A percentile compares a stretch with the other conserved stretches of the same genome.
Evolutionary conservation across 768 basidiomycete species (phyloP).

Genomic region (Phylloporus arenicola): DNA sequence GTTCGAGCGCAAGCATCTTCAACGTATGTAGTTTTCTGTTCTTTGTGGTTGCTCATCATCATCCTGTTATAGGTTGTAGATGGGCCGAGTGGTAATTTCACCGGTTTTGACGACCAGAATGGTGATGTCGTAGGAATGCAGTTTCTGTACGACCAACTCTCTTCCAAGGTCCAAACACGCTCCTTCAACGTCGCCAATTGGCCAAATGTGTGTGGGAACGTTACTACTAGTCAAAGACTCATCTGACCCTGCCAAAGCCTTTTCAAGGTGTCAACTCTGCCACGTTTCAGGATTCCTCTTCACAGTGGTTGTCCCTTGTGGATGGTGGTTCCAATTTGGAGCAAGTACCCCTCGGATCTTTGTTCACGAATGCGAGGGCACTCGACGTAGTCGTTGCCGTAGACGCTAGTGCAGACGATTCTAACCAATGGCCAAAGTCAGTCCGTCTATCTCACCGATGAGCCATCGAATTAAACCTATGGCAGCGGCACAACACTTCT

Average conservation of each 20-base stretch:
- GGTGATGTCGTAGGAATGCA: constrained; percentile 31
- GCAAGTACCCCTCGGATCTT: constrained; percentile 64
- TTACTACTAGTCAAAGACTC: background rate
- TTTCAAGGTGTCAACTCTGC: constrained; percentile 45
- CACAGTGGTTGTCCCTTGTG: constrained; percentile 55
- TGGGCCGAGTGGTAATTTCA: constrained; percentile 35
- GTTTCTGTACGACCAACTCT: constrained; percentile 45
- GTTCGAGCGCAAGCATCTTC: constrained; percentile 66
- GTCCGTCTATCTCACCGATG: constrained; percentile 10
- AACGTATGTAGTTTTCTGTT: constrained; percentile 36
- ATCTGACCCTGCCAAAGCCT: constrained; percentile 29
- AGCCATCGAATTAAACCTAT: background rate
- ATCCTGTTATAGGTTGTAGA: constrained; percentile 43
- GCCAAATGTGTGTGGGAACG: constrained; percentile 44
- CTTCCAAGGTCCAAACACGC: constrained; percentile 41
- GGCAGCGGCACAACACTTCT: constrained; percentile 51
- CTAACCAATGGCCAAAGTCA: constrained; percentile 64
- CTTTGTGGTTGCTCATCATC: background rate
- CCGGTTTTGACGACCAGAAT: constrained; percentile 8
- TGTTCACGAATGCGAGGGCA: constrained; percentile 62
- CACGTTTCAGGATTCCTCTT: constrained; percentile 51
- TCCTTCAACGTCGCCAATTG: constrained; percentile 62
- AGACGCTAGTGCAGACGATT: constrained; percentile 60
- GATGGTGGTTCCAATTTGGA: constrained; percentile 69
- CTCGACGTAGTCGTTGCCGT: constrained; percentile 75